Conservation (phyloP, 768 basidiomycete species). For the Artomyces pyxidatus region DNA sequence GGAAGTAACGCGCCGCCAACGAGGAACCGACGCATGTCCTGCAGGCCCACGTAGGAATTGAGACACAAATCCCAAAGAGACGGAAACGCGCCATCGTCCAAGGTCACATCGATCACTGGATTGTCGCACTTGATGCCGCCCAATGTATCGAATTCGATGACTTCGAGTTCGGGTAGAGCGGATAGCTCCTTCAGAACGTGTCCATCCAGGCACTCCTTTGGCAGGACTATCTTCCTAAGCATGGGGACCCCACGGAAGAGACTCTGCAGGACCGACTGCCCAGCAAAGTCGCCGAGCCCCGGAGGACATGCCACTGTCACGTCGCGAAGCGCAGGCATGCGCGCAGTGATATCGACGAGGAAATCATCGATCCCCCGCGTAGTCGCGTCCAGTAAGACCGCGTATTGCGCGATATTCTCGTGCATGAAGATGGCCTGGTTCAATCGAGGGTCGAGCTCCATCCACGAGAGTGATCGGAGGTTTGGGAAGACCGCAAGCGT, state of each 20-base stretch:
- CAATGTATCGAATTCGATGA: constrained; percentile 9
- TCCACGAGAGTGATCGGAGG: constrained; percentile 10
- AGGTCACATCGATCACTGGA: neutral
- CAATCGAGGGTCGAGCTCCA: neutral
- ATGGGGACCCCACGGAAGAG: constrained; percentile 5
- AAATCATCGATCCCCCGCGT: neutral
- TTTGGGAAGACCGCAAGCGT: constrained; percentile 15
- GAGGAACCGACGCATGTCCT: constrained; percentile 11
- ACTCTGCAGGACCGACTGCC: neutral
- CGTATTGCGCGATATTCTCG: constrained; percentile 12
- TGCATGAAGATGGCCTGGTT: constrained; percentile 13
- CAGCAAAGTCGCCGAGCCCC: neutral
- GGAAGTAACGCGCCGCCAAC: constrained; percentile 9
- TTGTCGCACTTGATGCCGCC: neutral
- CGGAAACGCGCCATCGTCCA: constrained; percentile 11
- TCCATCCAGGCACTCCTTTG: constrained; percentile 5
- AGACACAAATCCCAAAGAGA: constrained; percentile 12
- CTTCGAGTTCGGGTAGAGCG: constrained; percentile 6
- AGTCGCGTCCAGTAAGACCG: neutral
- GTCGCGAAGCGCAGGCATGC: constrained; percentile 12
- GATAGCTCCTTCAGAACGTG: constrained; percentile 5
- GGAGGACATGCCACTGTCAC: neutral
- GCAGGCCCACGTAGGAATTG: constrained; percentile 7
- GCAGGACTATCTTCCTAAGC: constrained; percentile 5
- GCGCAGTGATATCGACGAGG: constrained; percentile 5